phyloP scores from a whole-genome alignment of 106 monocot genomes.

The Acorus calamus region DNA sequence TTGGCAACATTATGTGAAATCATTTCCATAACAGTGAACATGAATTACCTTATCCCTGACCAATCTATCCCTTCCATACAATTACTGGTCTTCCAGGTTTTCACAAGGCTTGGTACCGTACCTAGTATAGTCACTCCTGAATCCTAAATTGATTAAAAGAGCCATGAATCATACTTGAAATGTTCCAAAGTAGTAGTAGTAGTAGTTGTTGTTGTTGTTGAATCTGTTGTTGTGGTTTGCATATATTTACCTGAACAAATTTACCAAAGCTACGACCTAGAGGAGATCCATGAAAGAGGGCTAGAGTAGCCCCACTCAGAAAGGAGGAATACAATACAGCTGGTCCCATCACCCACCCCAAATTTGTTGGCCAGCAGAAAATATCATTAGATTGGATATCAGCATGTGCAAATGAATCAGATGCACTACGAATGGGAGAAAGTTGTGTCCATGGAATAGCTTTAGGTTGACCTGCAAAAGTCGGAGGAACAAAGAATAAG shows the following conservation, averaged over 20 bases:
- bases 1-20: too few relatives aligned
- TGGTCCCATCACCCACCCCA: conserved; percentile 93
- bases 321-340: conserved; percentile 60
- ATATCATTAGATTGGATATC: conserved; percentile 57
- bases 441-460: conserved; percentile 94
- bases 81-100: conserved; percentile 74
- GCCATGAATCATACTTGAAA: too few relatives aligned
- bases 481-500: background rate
- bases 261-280: conserved; percentile 76
- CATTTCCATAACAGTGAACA: too few relatives aligned
- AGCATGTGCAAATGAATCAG: conserved; percentile 83
- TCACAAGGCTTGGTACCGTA: conserved; percentile 82
- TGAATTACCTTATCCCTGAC: conserved; percentile 63
- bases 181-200: too few relatives aligned
- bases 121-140: conserved; percentile 80
- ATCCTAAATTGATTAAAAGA: conserved; percentile 39
- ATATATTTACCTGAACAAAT: conserved; percentile 62
- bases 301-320: conserved; percentile 67
- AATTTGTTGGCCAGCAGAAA: conserved; percentile 85
- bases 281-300: conserved; percentile 88
- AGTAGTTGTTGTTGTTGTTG: too few relatives aligned
- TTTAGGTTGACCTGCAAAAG: conserved; percentile 69
- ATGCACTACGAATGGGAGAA: conserved; percentile 70
- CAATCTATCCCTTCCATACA: conserved; percentile 86
- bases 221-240: too few relatives aligned